Evolutionary conservation across 1,284 basidiomycete species (phyloP).

Genomic region (Schizopora paradoxa): DNA sequence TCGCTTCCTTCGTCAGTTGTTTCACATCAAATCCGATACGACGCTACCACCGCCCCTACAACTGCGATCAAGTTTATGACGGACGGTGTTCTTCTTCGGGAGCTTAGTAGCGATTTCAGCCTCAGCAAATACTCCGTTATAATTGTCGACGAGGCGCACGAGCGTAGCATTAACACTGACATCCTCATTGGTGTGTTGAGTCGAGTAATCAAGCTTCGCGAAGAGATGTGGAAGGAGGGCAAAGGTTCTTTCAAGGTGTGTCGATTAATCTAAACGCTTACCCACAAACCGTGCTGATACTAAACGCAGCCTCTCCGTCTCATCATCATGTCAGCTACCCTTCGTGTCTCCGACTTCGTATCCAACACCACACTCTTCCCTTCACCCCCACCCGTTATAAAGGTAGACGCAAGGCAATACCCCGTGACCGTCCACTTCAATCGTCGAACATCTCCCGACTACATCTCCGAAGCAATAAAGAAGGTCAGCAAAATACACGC

Average conservation of each 20-base stretch:
- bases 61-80: conserved; percentile 99
- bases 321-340: conserved; percentile 98
- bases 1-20: conserved; percentile 75
- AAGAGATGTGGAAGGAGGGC: conserved; percentile 80
- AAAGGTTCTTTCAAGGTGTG: conserved; percentile 61
- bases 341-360: conserved; percentile 91
- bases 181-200: conserved; percentile 95
- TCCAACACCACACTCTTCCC: conserved; percentile 83
- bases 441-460: conserved; percentile 81
- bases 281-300: background rate
- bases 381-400: conserved; percentile 84
- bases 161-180: conserved; percentile 97
- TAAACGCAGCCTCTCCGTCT: conserved; percentile 73
- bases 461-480: conserved; percentile 85
- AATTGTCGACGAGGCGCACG: conserved; percentile 97
- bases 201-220: conserved; percentile 83
- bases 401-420: conserved; percentile 87
- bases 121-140: conserved; percentile 90
- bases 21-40: conserved; percentile 97
- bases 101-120: conserved; percentile 88
- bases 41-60: conserved; percentile 82
- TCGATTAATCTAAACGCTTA: background rate
- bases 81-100: conserved; percentile 93
- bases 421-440: conserved; percentile 96
- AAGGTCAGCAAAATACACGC: conserved; percentile 83